These are phyloP conservation scores for Trametes cinnabarina DNA, from an alignment of 768 basidiomycete species.

Conservation along the genomic window DNA sequence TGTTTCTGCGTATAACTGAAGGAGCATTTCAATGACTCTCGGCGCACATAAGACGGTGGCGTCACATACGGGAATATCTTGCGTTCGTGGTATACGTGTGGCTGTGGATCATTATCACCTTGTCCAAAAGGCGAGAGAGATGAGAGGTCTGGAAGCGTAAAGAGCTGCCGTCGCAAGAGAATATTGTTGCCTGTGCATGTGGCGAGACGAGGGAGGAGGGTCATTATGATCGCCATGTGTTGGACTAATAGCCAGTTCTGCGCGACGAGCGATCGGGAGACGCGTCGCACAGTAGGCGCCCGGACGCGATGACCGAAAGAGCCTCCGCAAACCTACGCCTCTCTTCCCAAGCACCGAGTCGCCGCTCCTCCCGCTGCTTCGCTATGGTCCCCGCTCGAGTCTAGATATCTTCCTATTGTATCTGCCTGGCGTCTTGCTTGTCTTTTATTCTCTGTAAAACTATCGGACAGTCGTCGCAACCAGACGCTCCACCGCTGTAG, in stretches of 20 bases:
- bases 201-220: slow-evolving; percentile 18
- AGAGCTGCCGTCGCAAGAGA: slow-evolving; percentile 11
- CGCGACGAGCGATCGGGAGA: neutral
- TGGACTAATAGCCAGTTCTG: neutral
- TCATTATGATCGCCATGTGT: slow-evolving; percentile 8
- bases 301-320: slow-evolving; percentile 1
- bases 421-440: neutral
- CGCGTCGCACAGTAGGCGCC: slow-evolving; percentile 1
- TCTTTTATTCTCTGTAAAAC: neutral
- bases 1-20: slow-evolving; percentile 73
- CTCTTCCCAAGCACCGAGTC: slow-evolving; percentile 5
- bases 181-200: neutral
- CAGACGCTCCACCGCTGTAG: slow-evolving; percentile 1
- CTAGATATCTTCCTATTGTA: slow-evolving; percentile 14
- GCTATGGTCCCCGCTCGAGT: slow-evolving; percentile 6
- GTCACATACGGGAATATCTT: slow-evolving; percentile 82
- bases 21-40: slow-evolving; percentile 10
- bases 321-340: slow-evolving; percentile 6
- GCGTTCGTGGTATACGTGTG: slow-evolving; percentile 74
- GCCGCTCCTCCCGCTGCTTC: neutral
- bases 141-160: slow-evolving; percentile 49
- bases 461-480: neutral
- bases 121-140: slow-evolving; percentile 39
- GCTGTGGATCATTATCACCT: slow-evolving; percentile 33
- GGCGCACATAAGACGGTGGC: slow-evolving; percentile 1